These are phyloP conservation scores for Gomphus bonarii DNA, from an alignment of 1,284 basidiomycete species.

Conservation along the genomic window DNA sequence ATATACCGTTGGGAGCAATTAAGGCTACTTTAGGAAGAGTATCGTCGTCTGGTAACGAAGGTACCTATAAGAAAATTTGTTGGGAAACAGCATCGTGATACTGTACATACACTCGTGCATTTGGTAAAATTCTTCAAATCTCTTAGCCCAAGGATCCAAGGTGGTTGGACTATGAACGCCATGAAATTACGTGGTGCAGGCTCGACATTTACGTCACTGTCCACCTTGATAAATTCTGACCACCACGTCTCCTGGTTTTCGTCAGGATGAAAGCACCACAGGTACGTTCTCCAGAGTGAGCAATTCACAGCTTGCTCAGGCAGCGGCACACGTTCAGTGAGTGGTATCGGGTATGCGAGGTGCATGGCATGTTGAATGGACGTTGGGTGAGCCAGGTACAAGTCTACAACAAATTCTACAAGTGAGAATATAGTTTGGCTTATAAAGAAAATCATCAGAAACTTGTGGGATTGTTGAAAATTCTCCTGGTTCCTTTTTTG, in stretches of 20 bases:
- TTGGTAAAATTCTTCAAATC: background rate
- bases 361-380: constrained; percentile 2
- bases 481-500: too few species aligned
- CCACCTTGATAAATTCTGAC: background rate
- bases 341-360: background rate
- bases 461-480: constrained; percentile 20
- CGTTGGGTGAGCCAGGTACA: background rate
- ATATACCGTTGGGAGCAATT: background rate
- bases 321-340: background rate
- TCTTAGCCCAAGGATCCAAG: background rate
- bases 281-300: background rate
- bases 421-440: too few species aligned
- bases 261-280: constrained; percentile 6
- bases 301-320: background rate
- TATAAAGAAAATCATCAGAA: too few species aligned
- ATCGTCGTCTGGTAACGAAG: background rate
- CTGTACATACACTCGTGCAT: background rate
- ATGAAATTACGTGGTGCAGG: background rate
- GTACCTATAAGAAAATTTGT: background rate
- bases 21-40: background rate
- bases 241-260: background rate
- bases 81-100: too few species aligned
- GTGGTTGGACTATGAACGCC: background rate
- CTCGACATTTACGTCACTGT: background rate
- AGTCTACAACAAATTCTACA: too few species aligned